A percentile compares a stretch with the other conserved stretches of the same genome.
phyloP scores from a whole-genome alignment of 2,329 filamentous ascomycete genomes.

The Helotiales sp. region DNA sequence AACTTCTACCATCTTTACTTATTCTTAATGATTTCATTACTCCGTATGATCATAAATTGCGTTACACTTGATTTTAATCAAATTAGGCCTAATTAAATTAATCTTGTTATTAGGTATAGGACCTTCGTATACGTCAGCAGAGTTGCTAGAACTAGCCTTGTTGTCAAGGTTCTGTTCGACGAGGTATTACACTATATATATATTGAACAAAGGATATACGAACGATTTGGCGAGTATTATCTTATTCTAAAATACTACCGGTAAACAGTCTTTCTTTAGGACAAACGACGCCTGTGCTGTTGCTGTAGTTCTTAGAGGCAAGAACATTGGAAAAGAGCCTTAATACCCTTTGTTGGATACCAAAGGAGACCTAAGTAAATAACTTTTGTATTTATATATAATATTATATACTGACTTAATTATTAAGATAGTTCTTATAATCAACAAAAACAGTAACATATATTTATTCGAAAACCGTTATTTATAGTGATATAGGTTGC shows the following conservation, averaged over 20 bases:
- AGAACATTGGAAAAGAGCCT: neutral
- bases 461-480: neutral
- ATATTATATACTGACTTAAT: neutral
- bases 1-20: neutral
- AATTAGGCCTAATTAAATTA: neutral
- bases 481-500: neutral
- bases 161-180: neutral
- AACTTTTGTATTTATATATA: neutral
- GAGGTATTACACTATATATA: neutral
- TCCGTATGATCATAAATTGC: neutral
- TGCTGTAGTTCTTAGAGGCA: neutral
- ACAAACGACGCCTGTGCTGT: neutral
- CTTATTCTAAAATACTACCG: neutral
- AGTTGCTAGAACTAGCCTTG: neutral
- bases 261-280: neutral
- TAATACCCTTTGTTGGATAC: neutral
- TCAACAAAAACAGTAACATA: neutral
- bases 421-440: neutral
- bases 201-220: neutral
- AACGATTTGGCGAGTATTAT: neutral
- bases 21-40: neutral
- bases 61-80: neutral
- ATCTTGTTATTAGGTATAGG: neutral
- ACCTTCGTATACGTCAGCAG: neutral
- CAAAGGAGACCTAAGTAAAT: neutral